Evolutionary conservation across 805 yeast species (phyloP), one percentile per base, ranked within the genome.

Genomic region (Helenozyma baotianmanensis): DNA sequence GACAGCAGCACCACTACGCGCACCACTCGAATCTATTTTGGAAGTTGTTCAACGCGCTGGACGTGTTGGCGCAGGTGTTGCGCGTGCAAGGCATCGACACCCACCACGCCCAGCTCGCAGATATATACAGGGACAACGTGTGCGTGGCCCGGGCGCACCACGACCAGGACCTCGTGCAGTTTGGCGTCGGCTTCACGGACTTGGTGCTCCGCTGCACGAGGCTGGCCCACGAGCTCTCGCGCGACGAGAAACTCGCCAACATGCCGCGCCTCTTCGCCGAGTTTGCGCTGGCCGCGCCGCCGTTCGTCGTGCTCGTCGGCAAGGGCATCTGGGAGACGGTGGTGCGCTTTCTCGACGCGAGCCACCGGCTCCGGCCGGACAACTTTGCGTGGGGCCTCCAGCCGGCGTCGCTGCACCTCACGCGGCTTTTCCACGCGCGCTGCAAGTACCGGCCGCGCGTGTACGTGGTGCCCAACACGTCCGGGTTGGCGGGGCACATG

Each of bases 271-370:
- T 83, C 16, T 55, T 78, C 14, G 41, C 42, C 0, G 76, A 73
- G 35, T 55, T 83, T 27, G 50, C 50, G 2, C 27, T 23, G 1
- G 39, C 61, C 19, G 35, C 51, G 1, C 76, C 83, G 0, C 43
- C 52, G 18, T 58, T 62, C 21, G 58, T 80, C 0, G 78, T 82
- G 21, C 55, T 83, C 14, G 74, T 82, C 3, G 92, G 92, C 1
- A 80, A 80, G 45, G 87, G 87, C 0, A 79, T 82, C 6, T 82
- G 87, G 86, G 85, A 80, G 34, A 53, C 70, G 3, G 54, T 82
- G 0, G 64, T 72, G 32, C 65, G 60, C 40, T 62, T 49, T 40
- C 33, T 56, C 35, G 48, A 47, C 11, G 47, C 43, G 23, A 48
- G 51, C 16, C 33, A 44, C 24, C 49, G 56, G 25, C 40, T 56